These are phyloP conservation scores for Pterocarpus macrocarpus DNA, from an alignment of 306 rosid genomes.

Conservation along the genomic window DNA sequence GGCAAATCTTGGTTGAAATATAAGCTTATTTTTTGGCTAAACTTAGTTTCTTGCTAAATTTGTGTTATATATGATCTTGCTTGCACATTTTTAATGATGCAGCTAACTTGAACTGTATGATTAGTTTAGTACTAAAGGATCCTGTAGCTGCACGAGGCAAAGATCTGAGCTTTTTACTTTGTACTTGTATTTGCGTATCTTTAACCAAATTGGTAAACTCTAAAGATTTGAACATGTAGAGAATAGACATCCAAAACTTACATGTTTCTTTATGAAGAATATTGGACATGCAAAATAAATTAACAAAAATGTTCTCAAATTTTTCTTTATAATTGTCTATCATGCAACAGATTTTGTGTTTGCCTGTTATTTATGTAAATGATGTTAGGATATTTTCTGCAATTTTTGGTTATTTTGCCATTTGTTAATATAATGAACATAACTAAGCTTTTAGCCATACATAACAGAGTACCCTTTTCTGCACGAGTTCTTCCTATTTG, in stretches of 20 bases:
- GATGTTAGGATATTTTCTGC: background rate
- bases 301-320: background rate
- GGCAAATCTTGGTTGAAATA: no score
- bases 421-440: background rate
- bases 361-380: background rate
- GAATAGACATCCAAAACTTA: background rate
- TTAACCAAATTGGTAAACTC: background rate
- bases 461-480: conserved; percentile 19
- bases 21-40: no score
- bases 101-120: conserved; percentile 10
- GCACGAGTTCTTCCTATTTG: background rate
- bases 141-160: background rate
- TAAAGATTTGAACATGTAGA: background rate
- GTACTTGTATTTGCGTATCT: background rate
- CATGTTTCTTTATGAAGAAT: background rate
- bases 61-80: background rate
- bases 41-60: background rate
- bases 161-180: background rate
- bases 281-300: background rate
- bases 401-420: conserved; percentile 1
- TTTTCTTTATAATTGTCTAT: conserved; percentile 17
- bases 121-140: background rate
- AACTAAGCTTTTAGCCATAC: background rate
- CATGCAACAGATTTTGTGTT: background rate
- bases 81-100: conserved; percentile 3